A percentile compares a stretch with the other conserved stretches of the same genome.
phyloP scores from a whole-genome alignment of 2,329 filamentous ascomycete genomes.

The Fusarium praegraminearum region DNA sequence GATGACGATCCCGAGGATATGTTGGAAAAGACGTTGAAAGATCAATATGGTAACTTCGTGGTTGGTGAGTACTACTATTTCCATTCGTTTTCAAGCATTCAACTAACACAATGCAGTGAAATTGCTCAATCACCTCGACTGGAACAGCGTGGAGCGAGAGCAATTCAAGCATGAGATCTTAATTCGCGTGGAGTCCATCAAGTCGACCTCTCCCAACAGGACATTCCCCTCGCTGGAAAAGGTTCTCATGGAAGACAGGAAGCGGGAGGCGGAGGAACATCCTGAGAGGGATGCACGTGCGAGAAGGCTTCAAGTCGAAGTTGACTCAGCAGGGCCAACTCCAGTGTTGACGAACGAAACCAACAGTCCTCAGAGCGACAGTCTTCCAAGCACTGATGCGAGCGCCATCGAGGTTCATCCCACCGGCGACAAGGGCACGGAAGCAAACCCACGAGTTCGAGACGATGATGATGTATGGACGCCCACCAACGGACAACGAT shows the following conservation, averaged over 20 bases:
- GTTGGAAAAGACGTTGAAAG: constrained; percentile 84
- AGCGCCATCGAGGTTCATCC: constrained; percentile 62
- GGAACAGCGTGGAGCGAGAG: neutral
- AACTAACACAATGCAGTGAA: constrained; percentile 71
- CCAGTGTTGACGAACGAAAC: constrained; percentile 76
- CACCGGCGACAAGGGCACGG: constrained; percentile 46
- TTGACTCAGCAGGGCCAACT: constrained; percentile 69
- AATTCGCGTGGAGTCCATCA: neutral
- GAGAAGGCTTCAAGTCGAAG: constrained; percentile 56
- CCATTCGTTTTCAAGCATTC: neutral
- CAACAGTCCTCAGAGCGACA: constrained; percentile 76
- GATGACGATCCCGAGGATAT: constrained; percentile 75
- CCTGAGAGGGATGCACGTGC: neutral
- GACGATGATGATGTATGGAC: constrained; percentile 51
- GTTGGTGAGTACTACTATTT: constrained; percentile 78
- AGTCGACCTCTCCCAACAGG: constrained; percentile 52
- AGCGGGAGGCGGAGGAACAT: neutral
- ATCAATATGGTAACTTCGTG: constrained; percentile 96
- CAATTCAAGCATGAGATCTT: neutral
- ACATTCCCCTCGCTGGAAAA: constrained; percentile 39
- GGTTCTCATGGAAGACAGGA: neutral
- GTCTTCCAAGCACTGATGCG: constrained; percentile 71
- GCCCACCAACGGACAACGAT: neutral
- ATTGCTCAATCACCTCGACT: constrained; percentile 67
- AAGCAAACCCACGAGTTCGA: constrained; percentile 44